A percentile compares a stretch with the other conserved stretches of the same genome.
These are phyloP conservation scores for Sclerotinia subarctica DNA, from an alignment of 2,329 filamentous ascomycete species.

Conservation along the genomic window DNA sequence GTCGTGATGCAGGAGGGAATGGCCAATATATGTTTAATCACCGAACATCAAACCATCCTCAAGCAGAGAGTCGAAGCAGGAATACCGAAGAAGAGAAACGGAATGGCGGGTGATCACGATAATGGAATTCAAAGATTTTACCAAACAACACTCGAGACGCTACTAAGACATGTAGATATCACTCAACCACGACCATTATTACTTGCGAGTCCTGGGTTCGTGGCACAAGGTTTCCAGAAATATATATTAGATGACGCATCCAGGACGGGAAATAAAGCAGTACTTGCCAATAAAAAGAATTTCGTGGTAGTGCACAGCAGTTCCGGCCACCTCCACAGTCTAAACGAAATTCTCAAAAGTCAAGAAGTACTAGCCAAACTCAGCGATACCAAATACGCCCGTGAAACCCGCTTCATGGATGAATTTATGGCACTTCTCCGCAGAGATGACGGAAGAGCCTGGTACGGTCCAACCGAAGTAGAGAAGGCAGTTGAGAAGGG, in stretches of 20 bases:
- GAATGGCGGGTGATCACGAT: constrained; percentile 59
- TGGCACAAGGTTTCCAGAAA: constrained; percentile 74
- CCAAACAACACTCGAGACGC: constrained; percentile 68
- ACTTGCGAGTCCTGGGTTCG: constrained; percentile 85
- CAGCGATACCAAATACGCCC: constrained; percentile 82
- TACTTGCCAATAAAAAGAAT: constrained; percentile 61
- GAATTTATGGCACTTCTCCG: constrained; percentile 75
- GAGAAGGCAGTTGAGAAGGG: constrained; percentile 80
- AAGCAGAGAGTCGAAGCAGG: constrained; percentile 66
- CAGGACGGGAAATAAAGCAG: constrained; percentile 62
- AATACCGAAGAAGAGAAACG: constrained; percentile 65
- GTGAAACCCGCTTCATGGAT: constrained; percentile 82
- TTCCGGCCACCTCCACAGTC: constrained; percentile 79
- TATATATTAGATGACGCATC: constrained; percentile 65
- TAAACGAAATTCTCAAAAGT: constrained; percentile 83
- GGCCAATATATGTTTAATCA: constrained; percentile 80
- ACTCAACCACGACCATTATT: constrained; percentile 67
- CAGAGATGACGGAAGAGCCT: constrained; percentile 81
- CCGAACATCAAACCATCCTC: constrained; percentile 73
- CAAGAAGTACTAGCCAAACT: constrained; percentile 74
- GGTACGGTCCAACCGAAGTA: constrained; percentile 84
- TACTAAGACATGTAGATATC: constrained; percentile 77
- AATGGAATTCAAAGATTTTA: constrained; percentile 77
- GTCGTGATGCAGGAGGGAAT: constrained; percentile 90
- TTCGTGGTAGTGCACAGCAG: constrained; percentile 76